These are phyloP conservation scores for Aspergillus melleus DNA, from an alignment of 2,329 filamentous ascomycete genomes.

Conservation along the genomic window DNA sequence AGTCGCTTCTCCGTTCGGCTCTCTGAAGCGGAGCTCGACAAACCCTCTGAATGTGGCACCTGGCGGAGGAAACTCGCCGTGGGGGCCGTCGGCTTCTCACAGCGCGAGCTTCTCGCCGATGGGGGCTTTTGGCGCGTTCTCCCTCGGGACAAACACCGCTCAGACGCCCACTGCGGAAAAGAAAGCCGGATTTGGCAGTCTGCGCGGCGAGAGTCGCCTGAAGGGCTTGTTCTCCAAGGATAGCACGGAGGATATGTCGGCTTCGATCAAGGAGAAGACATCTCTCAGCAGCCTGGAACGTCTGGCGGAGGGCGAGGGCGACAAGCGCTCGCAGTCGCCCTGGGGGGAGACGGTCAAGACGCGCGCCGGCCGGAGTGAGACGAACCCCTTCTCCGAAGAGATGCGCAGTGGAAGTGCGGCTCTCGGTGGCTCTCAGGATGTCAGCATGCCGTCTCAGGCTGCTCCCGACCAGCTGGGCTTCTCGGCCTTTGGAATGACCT, in stretches of 20 bases:
- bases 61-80: constrained; percentile 54
- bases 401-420: constrained; percentile 63
- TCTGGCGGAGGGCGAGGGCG: constrained; percentile 52
- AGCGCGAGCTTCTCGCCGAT: constrained; percentile 68
- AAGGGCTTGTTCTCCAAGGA: constrained; percentile 83
- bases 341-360: constrained; percentile 53
- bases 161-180: constrained; percentile 66
- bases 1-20: constrained; percentile 50
- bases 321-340: constrained; percentile 49
- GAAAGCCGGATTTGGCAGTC: constrained; percentile 64
- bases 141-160: constrained; percentile 56
- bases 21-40: constrained; percentile 58
- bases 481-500: constrained; percentile 61
- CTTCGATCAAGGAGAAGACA: constrained; percentile 55
- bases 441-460: constrained; percentile 53
- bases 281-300: constrained; percentile 55
- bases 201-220: constrained; percentile 76
- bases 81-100: constrained; percentile 57
- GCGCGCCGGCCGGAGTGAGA: constrained; percentile 49
- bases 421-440: constrained; percentile 73
- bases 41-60: constrained; percentile 53
- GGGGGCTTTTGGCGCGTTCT: constrained; percentile 89
- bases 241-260: constrained; percentile 63
- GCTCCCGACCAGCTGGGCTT: constrained; percentile 57
- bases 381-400: constrained; percentile 50